Evolutionary conservation across 2,329 filamentous ascomycete species (phyloP), one percentile per base, ranked within the genome.

Genomic region (Aspergillus oerlinghausenensis): DNA sequence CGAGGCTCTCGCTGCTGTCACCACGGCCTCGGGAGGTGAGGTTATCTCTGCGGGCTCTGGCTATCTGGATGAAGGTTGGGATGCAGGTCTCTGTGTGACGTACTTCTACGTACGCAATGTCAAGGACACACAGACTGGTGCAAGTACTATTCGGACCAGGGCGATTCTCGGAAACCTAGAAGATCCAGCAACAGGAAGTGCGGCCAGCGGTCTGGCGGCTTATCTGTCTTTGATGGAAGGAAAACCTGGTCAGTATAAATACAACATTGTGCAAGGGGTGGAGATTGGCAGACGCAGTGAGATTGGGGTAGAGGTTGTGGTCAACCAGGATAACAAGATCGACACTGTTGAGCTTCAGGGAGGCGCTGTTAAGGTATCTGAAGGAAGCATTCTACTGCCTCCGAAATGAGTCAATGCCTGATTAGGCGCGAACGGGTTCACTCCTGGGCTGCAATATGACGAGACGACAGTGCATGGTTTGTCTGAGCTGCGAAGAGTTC

Each of bases 191-290:
- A 71, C 70, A 11, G 86, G 86, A 0, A 85, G 82, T 56, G 84
- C 85, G 32, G 84, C 85, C 9, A 80, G 79, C 64, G 80, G 81
- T 11, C 69, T 88, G 60, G 75, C 76, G 14, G 74, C 78, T 56
- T 87, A 82, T 63, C 72, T 88, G 59, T 77, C 80, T 6, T 67
- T 81, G 51, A 68, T 70, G 19, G 73, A 75, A 52, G 69, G 67
- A 19, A 70, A 63, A 26, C 51, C 57, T 14, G 60, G 64, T 45
- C 59, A 61, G 51, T 68, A 68, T 28, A 70, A 68, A 51, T 85
- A 82, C 60, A 74, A 78, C 54, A 75, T 88, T 60, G 82, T 81
- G 56, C 86, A 88, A 72, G 86, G 85, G 1, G 83, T 87, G 14
- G 85, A 88, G 73, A 87, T 88, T 81, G 84, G 84, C 10, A 72